Conservation (phyloP, 495 filamentous ascomycete species). For the Lindgomyces ingoldianus region DNA sequence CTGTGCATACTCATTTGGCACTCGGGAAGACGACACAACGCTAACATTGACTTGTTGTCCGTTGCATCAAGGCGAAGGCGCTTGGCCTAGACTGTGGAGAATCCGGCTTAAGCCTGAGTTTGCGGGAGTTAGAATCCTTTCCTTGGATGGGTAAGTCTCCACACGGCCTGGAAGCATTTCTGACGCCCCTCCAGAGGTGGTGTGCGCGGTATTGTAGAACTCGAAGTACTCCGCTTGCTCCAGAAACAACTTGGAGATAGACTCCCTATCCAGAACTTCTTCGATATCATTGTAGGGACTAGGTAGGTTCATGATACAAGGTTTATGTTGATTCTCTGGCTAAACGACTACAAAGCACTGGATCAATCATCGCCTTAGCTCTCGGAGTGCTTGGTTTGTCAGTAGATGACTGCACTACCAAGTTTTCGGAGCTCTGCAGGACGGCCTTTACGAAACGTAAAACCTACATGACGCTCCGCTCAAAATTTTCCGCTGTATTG, state of each 20-base stretch:
- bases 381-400: conserved; percentile 54
- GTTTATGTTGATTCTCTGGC: not conserved
- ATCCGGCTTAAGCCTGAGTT: conserved; percentile 44
- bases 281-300: conserved; percentile 42
- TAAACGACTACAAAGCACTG: conserved; percentile 51
- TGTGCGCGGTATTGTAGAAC: conserved; percentile 49
- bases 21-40: not conserved
- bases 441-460: conserved; percentile 49
- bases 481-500: conserved; percentile 41
- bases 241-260: conserved; percentile 36
- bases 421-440: conserved; percentile 45
- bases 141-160: conserved; percentile 50
- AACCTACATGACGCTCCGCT: conserved; percentile 42
- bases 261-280: conserved; percentile 42
- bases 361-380: conserved; percentile 59
- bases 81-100: conserved; percentile 1
- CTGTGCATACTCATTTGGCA: not conserved
- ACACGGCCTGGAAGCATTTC: too few species aligned
- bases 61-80: not conserved
- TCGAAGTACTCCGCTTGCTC: conserved; percentile 45
- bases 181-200: conserved; percentile 43
- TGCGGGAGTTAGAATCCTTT: conserved; percentile 45
- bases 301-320: conserved; percentile 3
- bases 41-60: conserved; percentile 18
- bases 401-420: conserved; percentile 47